Evolutionary conservation across 2,329 filamentous ascomycete species (phyloP).

Genomic region (Fusarium subtropicale): DNA sequence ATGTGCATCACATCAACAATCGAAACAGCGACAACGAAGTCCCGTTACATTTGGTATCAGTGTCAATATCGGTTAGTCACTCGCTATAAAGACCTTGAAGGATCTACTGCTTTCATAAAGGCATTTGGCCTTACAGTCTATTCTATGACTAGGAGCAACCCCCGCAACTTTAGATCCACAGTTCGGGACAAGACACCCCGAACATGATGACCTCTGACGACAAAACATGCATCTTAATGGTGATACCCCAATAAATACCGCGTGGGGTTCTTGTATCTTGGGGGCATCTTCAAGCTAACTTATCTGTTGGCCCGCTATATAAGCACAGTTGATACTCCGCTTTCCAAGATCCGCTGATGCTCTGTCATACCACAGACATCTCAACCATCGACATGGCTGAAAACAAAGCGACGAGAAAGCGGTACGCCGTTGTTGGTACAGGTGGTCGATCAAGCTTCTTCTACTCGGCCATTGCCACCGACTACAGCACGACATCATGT

Average conservation of each 20-base stretch:
- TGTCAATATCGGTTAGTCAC: not conserved
- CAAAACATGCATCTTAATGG: not conserved
- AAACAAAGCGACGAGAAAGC: conserved; percentile 48
- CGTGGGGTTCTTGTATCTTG: not conserved
- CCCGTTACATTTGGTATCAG: not conserved
- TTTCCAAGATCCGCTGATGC: not conserved
- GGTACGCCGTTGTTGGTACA: conserved; percentile 68
- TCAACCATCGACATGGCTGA: conserved; percentile 13
- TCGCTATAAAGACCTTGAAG: not conserved
- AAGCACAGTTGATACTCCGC: not conserved
- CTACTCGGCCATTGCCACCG: conserved; percentile 67
- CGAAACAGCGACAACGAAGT: not conserved
- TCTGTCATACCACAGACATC: not conserved
- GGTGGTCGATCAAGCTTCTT: conserved; percentile 71
- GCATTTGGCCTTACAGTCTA: no score
- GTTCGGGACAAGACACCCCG: conserved; percentile 32
- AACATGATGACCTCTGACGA: conserved; percentile 10
- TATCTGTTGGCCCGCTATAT: not conserved
- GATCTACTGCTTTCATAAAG: not conserved
- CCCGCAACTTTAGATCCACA: conserved; percentile 19
- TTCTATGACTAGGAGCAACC: no score
- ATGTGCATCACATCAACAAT: not conserved
- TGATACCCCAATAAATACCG: conserved; percentile 11
- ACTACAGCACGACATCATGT: conserved; percentile 62
- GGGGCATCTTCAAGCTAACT: not conserved